These are phyloP conservation scores for Dissophora ornata DNA, from an alignment of 192 early-diverging fungal species.

Conservation along the genomic window DNA sequence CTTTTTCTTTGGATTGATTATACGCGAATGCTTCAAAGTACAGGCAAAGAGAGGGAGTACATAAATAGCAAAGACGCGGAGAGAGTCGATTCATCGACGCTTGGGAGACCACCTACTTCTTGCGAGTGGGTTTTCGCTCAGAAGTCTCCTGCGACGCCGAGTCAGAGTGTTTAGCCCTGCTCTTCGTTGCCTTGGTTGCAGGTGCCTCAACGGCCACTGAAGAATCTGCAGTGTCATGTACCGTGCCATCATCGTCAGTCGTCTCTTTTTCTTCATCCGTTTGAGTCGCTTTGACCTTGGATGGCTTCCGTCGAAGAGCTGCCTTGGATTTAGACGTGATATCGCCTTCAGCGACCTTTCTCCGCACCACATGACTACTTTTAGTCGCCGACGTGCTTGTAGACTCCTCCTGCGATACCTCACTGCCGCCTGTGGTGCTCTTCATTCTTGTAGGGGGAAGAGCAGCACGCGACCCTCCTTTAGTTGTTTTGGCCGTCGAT, in stretches of 20 bases:
- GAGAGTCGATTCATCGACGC: neutral
- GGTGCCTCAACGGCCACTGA: neutral
- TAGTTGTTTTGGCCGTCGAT: no score
- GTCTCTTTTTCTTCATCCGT: conserved; percentile 6
- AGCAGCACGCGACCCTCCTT: no score
- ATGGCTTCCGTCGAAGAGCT: neutral
- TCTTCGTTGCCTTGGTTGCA: neutral
- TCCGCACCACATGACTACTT: no score
- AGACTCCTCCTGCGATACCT: neutral
- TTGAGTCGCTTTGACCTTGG: neutral
- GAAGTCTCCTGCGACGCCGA: neutral
- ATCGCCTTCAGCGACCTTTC: no score
- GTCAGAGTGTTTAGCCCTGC: neutral
- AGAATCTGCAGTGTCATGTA: no score
- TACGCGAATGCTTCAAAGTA: neutral
- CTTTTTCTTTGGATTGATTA: no score
- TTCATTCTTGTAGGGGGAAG: neutral
- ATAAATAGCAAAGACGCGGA: no score
- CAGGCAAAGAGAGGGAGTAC: no score
- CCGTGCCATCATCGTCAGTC: neutral
- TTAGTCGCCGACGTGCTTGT: neutral
- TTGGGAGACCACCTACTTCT: neutral
- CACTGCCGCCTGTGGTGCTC: neutral
- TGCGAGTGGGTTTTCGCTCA: neutral
- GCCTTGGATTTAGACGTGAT: neutral